Evolutionary conservation across 352 stramenopile genomes (phyloP).

Genomic region (Phytopythium ostracodes): DNA sequence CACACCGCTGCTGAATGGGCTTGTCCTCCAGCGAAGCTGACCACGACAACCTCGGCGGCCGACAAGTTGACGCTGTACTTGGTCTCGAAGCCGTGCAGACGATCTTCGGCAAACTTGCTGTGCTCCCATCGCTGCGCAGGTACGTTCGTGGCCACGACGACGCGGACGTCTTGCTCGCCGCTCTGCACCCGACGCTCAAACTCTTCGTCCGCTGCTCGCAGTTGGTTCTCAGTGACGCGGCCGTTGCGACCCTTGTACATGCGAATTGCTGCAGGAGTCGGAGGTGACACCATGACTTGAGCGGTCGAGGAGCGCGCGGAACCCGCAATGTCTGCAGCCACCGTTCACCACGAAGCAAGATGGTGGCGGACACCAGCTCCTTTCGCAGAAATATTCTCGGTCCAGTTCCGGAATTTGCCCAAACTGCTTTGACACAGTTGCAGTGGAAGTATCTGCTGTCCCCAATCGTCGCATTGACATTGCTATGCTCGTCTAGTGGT

Average conservation of each 20-base stretch:
- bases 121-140: not conserved
- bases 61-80: not conserved
- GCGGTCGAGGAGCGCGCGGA: no score
- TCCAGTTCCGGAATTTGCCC: no score
- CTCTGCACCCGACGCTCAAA: not conserved
- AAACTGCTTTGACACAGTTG: no score
- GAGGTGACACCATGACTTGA: not conserved
- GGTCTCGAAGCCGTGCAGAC: not conserved
- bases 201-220: not conserved
- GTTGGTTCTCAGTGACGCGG: not conserved
- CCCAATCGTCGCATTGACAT: no score
- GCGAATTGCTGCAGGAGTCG: no score
- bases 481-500: no score
- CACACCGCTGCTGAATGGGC: not conserved
- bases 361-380: no score
- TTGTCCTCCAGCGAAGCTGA: not conserved
- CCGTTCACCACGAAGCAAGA: no score
- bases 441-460: no score
- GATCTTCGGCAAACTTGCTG: not conserved
- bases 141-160: not conserved
- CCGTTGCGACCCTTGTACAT: not conserved
- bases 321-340: no score
- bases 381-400: no score
- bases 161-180: not conserved
- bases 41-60: not conserved